Evolutionary conservation across 768 basidiomycete species (phyloP).

Genomic region (Rhizopogon vinicolor): DNA sequence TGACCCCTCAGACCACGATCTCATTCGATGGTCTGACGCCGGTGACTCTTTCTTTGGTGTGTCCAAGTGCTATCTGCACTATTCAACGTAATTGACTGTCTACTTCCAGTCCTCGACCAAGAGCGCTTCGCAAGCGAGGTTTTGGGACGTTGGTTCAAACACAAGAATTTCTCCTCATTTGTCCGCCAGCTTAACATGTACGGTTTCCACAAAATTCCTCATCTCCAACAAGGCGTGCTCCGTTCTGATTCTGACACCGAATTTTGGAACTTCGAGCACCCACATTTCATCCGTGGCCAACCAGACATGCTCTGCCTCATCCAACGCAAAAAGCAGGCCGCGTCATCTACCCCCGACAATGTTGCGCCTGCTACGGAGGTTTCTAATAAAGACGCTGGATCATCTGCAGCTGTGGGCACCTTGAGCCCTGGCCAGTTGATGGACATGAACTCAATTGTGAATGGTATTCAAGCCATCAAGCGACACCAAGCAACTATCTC

Average conservation of each 20-base stretch:
- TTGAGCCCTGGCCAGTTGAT: conserved; percentile 50
- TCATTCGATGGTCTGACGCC: conserved; percentile 88
- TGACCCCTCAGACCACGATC: conserved; percentile 72
- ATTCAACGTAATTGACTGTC: neutral
- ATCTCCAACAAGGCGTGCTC: conserved; percentile 91
- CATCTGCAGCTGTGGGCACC: conserved; percentile 14
- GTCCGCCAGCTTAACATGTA: conserved; percentile 97
- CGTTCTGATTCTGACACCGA: conserved; percentile 78
- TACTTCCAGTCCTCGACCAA: conserved; percentile 73
- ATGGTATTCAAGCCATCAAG: conserved; percentile 81
- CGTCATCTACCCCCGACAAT: conserved; percentile 25
- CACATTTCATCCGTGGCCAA: conserved; percentile 84
- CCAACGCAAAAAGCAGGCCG: conserved; percentile 70
- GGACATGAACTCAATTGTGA: conserved; percentile 76
- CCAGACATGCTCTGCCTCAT: conserved; percentile 86
- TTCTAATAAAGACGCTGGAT: conserved; percentile 11
- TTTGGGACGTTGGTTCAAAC: conserved; percentile 95
- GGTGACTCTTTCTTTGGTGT: conserved; percentile 92
- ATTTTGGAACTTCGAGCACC: conserved; percentile 89
- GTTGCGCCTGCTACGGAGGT: conserved; percentile 13
- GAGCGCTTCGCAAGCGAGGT: conserved; percentile 88
- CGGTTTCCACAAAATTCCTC: conserved; percentile 94
- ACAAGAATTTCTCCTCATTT: conserved; percentile 93
- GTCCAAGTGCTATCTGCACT: conserved; percentile 8
- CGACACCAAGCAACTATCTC: conserved; percentile 92